Conservation (phyloP, 352 stramenopile species). For the Pythium rhizo-oryzae region DNA sequence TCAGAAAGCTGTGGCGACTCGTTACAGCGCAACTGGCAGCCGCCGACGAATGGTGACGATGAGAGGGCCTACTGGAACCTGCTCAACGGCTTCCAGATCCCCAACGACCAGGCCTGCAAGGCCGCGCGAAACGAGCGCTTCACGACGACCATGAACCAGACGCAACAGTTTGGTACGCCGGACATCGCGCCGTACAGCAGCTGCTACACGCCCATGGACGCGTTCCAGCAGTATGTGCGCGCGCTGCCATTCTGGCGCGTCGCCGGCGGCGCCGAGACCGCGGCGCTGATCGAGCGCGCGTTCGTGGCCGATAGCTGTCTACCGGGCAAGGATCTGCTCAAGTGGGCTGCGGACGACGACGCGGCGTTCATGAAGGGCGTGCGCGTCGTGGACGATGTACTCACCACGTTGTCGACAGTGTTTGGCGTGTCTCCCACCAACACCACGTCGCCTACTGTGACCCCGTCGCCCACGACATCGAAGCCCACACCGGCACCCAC, state of each 20-base stretch:
- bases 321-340: conserved; percentile 3
- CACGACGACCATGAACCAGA: conserved; percentile 15
- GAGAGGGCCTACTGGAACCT: conserved; percentile 3
- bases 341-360: conserved; percentile 11
- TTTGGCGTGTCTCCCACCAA: background rate
- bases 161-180: conserved; percentile 8
- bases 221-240: conserved; percentile 18
- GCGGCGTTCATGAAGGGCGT: conserved; percentile 7
- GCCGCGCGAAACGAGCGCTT: conserved; percentile 11
- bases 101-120: conserved; percentile 18
- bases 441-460: background rate
- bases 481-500: background rate
- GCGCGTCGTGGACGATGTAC: background rate
- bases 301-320: conserved; percentile 8
- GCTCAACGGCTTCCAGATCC: conserved; percentile 18
- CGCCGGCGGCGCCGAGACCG: background rate
- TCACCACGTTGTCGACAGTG: background rate
- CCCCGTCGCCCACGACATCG: background rate
- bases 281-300: background rate
- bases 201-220: conserved; percentile 20
- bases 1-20: conserved; percentile 11
- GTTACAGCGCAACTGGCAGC: conserved; percentile 14
- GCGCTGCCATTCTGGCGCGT: conserved; percentile 11
- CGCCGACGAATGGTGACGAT: background rate
- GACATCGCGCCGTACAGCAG: conserved; percentile 11